A percentile compares a stretch with the other conserved stretches of the same genome.
phyloP scores from a whole-genome alignment of 2,329 filamentous ascomycete species.

The Shiraia bambusicola region DNA sequence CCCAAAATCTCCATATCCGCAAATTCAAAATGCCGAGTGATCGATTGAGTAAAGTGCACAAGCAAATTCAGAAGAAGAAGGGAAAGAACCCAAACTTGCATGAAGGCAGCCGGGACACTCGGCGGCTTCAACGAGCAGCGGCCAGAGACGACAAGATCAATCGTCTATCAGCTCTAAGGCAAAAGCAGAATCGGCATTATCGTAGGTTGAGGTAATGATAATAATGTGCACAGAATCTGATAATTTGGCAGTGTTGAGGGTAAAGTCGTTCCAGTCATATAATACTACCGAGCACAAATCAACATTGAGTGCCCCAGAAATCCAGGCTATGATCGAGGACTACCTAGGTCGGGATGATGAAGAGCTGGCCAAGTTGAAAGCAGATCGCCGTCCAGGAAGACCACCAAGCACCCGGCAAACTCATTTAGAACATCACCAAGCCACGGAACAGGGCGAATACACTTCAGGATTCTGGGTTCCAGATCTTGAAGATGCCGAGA shows the following conservation, averaged over 20 bases:
- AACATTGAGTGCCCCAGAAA: slow-evolving; percentile 52
- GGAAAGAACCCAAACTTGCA: slow-evolving; percentile 75
- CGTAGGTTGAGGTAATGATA: slow-evolving; percentile 53
- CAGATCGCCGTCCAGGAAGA: slow-evolving; percentile 72
- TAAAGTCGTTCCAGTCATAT: slow-evolving; percentile 71
- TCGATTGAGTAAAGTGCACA: slow-evolving; percentile 78
- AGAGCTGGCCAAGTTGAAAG: slow-evolving; percentile 66
- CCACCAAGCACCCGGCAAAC: slow-evolving; percentile 78
- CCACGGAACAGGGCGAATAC: slow-evolving; percentile 74
- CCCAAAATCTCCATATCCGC: slow-evolving; percentile 2
- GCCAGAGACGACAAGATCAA: slow-evolving; percentile 80
- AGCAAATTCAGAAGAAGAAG: slow-evolving; percentile 87
- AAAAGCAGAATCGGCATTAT: slow-evolving; percentile 73
- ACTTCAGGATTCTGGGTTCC: slow-evolving; percentile 84
- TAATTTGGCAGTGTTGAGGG: slow-evolving; percentile 60
- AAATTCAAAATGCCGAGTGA: slow-evolving; percentile 47
- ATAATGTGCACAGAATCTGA: neutral
- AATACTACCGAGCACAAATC: slow-evolving; percentile 56
- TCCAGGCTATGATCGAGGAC: slow-evolving; percentile 54
- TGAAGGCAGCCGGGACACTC: slow-evolving; percentile 83
- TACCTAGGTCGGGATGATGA: slow-evolving; percentile 67
- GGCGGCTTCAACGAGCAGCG: slow-evolving; percentile 75
- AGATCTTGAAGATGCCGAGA: slow-evolving; percentile 69
- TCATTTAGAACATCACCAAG: slow-evolving; percentile 69
- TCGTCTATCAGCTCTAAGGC: slow-evolving; percentile 67